These are phyloP conservation scores for Yarrowia sp. DNA, from an alignment of 805 yeast species.

Conservation along the genomic window DNA sequence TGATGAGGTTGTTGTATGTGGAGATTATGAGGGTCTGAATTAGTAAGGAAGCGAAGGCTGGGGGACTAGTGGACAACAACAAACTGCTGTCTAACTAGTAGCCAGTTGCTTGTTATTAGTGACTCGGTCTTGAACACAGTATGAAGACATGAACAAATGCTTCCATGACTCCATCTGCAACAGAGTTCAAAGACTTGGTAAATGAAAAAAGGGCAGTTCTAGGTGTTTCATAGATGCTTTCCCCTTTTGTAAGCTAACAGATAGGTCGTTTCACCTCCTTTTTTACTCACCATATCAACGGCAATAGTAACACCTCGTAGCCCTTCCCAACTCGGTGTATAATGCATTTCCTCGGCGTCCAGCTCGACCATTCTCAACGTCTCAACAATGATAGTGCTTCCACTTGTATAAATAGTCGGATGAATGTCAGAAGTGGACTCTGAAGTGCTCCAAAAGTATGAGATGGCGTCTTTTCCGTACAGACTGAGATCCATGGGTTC, in stretches of 20 bases:
- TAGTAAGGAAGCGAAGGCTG: not conserved
- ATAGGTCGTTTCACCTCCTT: no score
- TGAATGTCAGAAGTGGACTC: not conserved
- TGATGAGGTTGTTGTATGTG: not conserved
- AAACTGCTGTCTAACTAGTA: no score
- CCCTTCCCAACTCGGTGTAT: not conserved
- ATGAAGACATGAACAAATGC: no score
- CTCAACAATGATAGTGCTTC: slow-evolving; percentile 9
- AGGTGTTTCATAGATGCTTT: no score
- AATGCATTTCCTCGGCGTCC: not conserved
- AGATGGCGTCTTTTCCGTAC: not conserved
- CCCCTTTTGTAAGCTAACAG: no score
- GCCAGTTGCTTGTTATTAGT: no score
- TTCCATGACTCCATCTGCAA: no score
- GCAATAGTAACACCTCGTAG: not conserved
- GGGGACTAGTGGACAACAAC: not conserved
- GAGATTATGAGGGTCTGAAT: slow-evolving; percentile 7
- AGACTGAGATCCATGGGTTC: slow-evolving; percentile 5
- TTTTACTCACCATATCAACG: slow-evolving; percentile 24
- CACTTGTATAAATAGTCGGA: slow-evolving; percentile 1
- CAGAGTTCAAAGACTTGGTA: no score
- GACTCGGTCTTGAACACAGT: no score
- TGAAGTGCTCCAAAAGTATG: slow-evolving; percentile 6
- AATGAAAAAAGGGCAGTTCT: no score
- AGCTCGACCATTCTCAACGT: slow-evolving; percentile 3